Evolutionary conservation across 805 yeast genomes (phyloP).

Genomic region (Candida coleopterorum): DNA sequence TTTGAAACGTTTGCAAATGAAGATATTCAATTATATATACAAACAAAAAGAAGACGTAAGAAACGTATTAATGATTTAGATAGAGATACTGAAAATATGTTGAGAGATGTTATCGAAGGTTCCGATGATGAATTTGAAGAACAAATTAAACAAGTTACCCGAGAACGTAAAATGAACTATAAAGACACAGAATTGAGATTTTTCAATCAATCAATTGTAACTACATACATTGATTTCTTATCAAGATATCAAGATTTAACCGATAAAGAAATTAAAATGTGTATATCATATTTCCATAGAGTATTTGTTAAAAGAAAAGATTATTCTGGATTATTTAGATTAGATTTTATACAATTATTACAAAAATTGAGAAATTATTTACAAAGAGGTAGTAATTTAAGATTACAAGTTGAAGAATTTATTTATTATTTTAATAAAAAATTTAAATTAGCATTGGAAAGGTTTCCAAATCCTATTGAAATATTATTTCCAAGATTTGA

Average conservation of each 20-base stretch:
- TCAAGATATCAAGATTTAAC: constrained; percentile 57
- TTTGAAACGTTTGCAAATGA: constrained; percentile 63
- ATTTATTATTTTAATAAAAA: constrained; percentile 60
- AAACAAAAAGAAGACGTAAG: constrained; percentile 36
- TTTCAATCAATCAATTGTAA: constrained; percentile 55
- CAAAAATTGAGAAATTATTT: constrained; percentile 45
- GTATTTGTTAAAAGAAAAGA: constrained; percentile 58
- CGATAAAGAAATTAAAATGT: constrained; percentile 55
- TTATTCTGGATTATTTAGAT: constrained; percentile 52
- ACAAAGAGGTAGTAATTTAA: constrained; percentile 38
- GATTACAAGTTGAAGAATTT: constrained; percentile 62
- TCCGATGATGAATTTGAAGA: constrained; percentile 27
- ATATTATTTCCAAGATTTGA: constrained; percentile 60
- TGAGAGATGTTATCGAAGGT: constrained; percentile 25
- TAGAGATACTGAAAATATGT: constrained; percentile 18
- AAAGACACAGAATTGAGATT: constrained; percentile 39
- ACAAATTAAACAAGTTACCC: constrained; percentile 30
- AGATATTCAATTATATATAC: constrained; percentile 46
- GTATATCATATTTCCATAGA: constrained; percentile 67
- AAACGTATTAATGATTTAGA: constrained; percentile 22
- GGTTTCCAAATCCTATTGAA: constrained; percentile 58
- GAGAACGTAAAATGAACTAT: constrained; percentile 46
- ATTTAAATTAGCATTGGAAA: constrained; percentile 42
- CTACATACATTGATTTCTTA: constrained; percentile 61
- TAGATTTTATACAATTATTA: constrained; percentile 69